These are phyloP conservation scores for Amanita subjunquillea DNA, from an alignment of 768 basidiomycete genomes.

Conservation along the genomic window DNA sequence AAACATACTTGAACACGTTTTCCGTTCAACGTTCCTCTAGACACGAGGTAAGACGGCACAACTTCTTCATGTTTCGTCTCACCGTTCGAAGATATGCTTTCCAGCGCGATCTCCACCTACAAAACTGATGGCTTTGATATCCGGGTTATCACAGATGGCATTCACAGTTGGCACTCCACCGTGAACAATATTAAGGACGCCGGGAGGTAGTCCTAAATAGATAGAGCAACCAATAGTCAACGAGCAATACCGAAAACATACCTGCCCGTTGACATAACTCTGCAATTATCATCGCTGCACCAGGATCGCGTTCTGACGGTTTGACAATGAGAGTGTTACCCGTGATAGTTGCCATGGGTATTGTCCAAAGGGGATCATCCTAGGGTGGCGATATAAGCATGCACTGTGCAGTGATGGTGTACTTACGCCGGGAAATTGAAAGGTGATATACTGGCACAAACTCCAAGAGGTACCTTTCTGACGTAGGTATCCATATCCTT, in stretches of 20 bases:
- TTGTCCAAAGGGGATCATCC: conserved; percentile 96
- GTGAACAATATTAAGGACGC: conserved; percentile 89
- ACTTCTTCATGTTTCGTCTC: conserved; percentile 6
- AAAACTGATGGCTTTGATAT: conserved; percentile 91
- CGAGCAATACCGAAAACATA: conserved; percentile 13
- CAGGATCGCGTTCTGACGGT: conserved; percentile 93
- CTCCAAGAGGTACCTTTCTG: conserved; percentile 76
- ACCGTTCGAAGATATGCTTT: conserved; percentile 88
- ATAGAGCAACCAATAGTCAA: neutral
- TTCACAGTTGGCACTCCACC: conserved; percentile 88
- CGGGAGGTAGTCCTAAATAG: conserved; percentile 59
- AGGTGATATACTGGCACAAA: conserved; percentile 79
- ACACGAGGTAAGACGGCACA: conserved; percentile 4
- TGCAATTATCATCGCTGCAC: conserved; percentile 95
- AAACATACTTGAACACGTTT: conserved; percentile 71
- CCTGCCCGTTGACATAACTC: conserved; percentile 87
- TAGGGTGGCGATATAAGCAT: conserved; percentile 15
- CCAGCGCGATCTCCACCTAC: conserved; percentile 93
- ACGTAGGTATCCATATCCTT: conserved; percentile 96
- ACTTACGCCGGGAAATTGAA: conserved; percentile 86
- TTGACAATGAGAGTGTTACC: conserved; percentile 95
- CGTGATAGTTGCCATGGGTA: conserved; percentile 79
- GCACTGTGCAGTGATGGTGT: neutral
- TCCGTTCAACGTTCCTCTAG: conserved; percentile 72
- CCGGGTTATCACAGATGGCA: conserved; percentile 84